Percentiles rank a stretch among this genome's conserved stretches.
phyloP scores from a whole-genome alignment of 768 basidiomycete genomes.

The Russula brevipes region DNA sequence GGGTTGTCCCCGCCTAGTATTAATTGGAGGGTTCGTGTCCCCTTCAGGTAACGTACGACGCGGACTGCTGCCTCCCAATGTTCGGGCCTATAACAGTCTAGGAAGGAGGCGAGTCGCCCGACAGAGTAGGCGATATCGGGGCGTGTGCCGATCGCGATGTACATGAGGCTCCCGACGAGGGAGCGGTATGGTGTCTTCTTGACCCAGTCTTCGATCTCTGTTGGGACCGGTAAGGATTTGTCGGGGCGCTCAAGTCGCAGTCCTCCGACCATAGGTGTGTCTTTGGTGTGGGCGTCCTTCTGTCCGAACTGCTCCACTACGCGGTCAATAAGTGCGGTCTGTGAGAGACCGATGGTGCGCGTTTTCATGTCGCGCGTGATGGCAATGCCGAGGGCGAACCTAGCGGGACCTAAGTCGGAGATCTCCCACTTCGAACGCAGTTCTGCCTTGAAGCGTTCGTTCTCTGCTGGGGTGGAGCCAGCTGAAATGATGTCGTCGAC shows the following conservation, averaged over 20 bases:
- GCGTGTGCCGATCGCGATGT: not conserved
- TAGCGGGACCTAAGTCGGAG: not conserved
- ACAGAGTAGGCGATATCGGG: not conserved
- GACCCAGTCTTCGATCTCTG: not conserved
- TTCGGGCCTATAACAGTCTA: too few species aligned
- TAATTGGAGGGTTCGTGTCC: not conserved
- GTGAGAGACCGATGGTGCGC: not conserved
- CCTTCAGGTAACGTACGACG: not conserved
- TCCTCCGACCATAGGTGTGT: not conserved
- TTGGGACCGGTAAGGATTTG: fast-evolving
- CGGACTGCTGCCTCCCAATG: not conserved
- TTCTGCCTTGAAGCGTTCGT: too few species aligned
- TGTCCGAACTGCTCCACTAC: not conserved
- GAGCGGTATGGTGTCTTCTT: fast-evolving
- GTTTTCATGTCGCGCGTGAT: not conserved
- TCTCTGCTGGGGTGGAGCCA: too few species aligned
- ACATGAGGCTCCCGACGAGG: not conserved
- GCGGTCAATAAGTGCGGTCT: not conserved
- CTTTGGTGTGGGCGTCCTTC: not conserved
- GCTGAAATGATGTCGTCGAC: too few species aligned
- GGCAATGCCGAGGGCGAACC: not conserved
- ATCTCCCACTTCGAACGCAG: too few species aligned
- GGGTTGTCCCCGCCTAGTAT: not conserved
- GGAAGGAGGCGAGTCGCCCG: not conserved
- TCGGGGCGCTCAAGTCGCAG: fast-evolving